A percentile compares a stretch with the other conserved stretches of the same genome.
phyloP scores from a whole-genome alignment of 352 stramenopile genomes.

The Thalassiosira sp. region DNA sequence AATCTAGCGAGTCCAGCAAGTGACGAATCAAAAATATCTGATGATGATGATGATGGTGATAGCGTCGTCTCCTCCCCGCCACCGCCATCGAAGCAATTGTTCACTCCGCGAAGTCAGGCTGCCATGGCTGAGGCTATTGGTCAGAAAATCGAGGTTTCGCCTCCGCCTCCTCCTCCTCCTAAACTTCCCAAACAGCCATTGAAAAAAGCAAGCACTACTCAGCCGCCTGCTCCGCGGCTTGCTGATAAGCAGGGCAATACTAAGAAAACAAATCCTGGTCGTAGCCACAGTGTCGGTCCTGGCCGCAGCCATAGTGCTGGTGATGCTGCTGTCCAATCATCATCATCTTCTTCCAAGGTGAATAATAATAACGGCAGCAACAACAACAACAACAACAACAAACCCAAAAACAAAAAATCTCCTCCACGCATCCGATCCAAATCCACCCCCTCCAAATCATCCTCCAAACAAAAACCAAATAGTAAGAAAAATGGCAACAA shows the following conservation, averaged over 20 bases:
- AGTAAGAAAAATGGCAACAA: too few species aligned
- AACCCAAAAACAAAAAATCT: background rate
- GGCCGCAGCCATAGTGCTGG: background rate
- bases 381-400: constrained; percentile 2
- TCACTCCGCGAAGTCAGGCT: constrained; percentile 27
- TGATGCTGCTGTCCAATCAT: too few species aligned
- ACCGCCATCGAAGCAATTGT: background rate
- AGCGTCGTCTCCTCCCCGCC: background rate
- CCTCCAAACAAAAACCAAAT: background rate
- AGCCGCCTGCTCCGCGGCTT: background rate
- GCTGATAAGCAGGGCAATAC: background rate
- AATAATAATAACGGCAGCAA: too few species aligned
- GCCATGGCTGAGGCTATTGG: constrained; percentile 28
- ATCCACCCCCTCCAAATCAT: constrained; percentile 10
- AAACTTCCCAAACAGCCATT: background rate
- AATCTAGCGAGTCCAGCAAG: constrained; percentile 17
- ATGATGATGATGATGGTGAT: constrained; percentile 1
- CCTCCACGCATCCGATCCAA: constrained; percentile 11
- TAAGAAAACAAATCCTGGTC: background rate
- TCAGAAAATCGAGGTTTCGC: constrained; percentile 3
- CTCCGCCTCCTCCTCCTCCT: constrained; percentile 3
- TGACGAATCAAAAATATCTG: constrained; percentile 11
- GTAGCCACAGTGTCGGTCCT: background rate
- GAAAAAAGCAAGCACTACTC: background rate
- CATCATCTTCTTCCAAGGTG: too few species aligned